These are phyloP conservation scores for Phytophthora idaei DNA, from an alignment of 352 stramenopile species.

Conservation along the genomic window DNA sequence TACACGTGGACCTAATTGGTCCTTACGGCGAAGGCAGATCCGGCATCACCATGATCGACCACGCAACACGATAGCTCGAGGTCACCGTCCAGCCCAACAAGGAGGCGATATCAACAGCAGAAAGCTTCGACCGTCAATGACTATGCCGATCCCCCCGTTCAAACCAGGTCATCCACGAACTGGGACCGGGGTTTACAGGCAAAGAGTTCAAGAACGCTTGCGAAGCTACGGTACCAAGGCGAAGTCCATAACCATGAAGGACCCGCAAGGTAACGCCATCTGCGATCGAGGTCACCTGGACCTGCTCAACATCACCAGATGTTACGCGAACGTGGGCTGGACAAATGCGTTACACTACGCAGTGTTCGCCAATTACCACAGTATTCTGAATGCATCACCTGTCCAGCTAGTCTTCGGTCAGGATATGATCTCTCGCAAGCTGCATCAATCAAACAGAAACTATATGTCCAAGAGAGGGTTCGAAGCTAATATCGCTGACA, in stretches of 20 bases:
- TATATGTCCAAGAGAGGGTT: conserved; percentile 18
- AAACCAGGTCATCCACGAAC: neutral
- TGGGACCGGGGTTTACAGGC: neutral
- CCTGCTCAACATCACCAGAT: neutral
- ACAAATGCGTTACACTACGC: conserved; percentile 11
- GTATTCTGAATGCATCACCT: conserved; percentile 11
- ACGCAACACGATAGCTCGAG: neutral
- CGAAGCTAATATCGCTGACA: conserved; percentile 14
- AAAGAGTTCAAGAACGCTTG: neutral
- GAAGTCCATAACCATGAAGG: neutral
- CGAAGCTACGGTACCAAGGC: conserved; percentile 5
- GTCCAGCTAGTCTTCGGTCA: conserved; percentile 15
- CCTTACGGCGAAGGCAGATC: neutral
- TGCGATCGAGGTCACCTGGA: conserved; percentile 11
- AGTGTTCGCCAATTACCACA: conserved; percentile 14
- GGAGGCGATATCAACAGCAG: neutral
- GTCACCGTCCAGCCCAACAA: neutral
- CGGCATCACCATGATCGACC: neutral
- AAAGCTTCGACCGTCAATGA: neutral
- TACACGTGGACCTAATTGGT: neutral
- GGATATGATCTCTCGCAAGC: conserved; percentile 13
- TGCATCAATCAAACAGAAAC: conserved; percentile 17
- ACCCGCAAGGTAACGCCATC: conserved; percentile 8
- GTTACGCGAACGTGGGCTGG: conserved; percentile 3
- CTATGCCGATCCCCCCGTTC: neutral